Conservation (phyloP, 1,284 basidiomycete genomes). For the Agaricales sp. region DNA sequence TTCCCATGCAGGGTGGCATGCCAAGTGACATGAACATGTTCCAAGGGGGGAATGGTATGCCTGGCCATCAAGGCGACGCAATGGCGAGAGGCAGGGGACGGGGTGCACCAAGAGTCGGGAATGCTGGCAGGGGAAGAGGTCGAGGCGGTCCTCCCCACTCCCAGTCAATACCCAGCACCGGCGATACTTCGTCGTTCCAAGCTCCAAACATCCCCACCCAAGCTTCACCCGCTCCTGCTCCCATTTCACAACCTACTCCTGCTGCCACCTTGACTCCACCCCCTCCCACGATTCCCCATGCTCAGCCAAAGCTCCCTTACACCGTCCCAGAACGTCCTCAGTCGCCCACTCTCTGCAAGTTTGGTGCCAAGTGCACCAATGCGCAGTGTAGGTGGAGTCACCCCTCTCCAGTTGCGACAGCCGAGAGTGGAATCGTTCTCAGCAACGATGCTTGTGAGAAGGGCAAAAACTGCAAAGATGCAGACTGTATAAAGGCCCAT, state of each 20-base stretch:
- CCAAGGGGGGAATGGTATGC: conserved; percentile 17
- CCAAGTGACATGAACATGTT: conserved; percentile 45
- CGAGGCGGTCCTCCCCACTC: conserved; percentile 32
- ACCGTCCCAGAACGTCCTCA: conserved; percentile 65
- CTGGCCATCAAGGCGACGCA: conserved; percentile 12
- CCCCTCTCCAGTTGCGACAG: conserved; percentile 84
- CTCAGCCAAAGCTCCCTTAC: conserved; percentile 32
- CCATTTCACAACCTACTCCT: conserved; percentile 23
- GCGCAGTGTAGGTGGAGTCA: conserved; percentile 82
- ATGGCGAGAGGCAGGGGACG: conserved; percentile 26
- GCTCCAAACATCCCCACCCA: conserved; percentile 14
- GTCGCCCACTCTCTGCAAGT: conserved; percentile 86
- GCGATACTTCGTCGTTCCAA: conserved; percentile 16
- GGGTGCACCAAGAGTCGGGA: conserved; percentile 16
- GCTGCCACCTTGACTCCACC: conserved; percentile 19
- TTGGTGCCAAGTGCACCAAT: conserved; percentile 81
- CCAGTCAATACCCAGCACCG: conserved; percentile 19
- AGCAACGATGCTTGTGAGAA: conserved; percentile 85
- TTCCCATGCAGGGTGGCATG: conserved; percentile 46
- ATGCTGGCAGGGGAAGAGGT: conserved; percentile 24
- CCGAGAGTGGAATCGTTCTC: conserved; percentile 86
- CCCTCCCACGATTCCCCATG: conserved; percentile 15
- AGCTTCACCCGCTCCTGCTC: conserved; percentile 19
- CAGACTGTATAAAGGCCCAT: conserved; percentile 84
- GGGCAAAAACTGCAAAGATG: conserved; percentile 79